Base-by-base conservation (phyloP, 257 asterid genomes). In the Solanum paucissectum region DNA sequence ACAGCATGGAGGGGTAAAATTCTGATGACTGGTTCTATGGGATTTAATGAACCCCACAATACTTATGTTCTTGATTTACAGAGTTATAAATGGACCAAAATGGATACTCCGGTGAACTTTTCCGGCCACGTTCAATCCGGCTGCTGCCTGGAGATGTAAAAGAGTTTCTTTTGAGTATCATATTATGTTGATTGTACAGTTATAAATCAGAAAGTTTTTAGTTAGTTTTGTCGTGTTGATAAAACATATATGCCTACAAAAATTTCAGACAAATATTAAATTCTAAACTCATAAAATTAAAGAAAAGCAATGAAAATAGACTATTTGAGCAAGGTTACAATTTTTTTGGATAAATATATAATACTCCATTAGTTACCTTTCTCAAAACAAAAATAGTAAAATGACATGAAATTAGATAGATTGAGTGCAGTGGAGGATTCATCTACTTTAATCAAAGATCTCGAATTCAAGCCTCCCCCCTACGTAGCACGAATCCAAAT, bases 111-210 rank as follows among this genome's bases (percentile, higher is more conserved):
- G n/a, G 92, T 88, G 40, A 91, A 58, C 3, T 94, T 93, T 77
- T 89, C 89, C 16, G 98, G 98, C 27, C 95, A 95, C 87, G 96
- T 95, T 89, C 96, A 92, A 88, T 91, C 96, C 0, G 98, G 95
- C 64, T 94, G 96, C 84, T 94, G 91, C 88, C 76, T 95, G 66
- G 95, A 94, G 88, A 76, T 95, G 87, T 95, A 77, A 89, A 89
- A 84, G 18, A 7, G 55, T 20, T 68, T 62, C 16, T 55, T 79
- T 4, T 21, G 52, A 46, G 64, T 36, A 16, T 38, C 21, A 64
- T 25, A 25, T 27, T 62, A 12, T 27, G 77, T 84, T 62, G 38
- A 37, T 84, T 62, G 76, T 84, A 84, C 55, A 64, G 60, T 64
- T 66, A 33, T 9, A 40, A 36, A 40, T 82, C 37, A 49, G 85